These are phyloP conservation scores for Phialocephala sp. DNA, from an alignment of 2,329 filamentous ascomycete species.

Conservation along the genomic window DNA sequence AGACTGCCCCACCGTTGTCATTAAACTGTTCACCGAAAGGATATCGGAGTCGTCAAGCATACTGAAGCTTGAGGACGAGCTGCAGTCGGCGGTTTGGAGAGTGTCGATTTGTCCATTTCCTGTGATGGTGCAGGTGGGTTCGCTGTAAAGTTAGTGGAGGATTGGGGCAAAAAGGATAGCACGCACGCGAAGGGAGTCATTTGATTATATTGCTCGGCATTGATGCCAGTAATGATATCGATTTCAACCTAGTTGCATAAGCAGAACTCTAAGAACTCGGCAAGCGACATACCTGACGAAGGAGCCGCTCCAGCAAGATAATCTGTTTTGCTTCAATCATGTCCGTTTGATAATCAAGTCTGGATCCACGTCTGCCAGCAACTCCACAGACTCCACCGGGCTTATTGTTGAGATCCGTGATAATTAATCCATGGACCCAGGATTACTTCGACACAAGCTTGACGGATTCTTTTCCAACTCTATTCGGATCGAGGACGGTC, in stretches of 20 bases:
- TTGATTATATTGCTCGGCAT: conserved; percentile 45
- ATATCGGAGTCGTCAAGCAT: conserved; percentile 47
- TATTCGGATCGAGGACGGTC: conserved; percentile 44
- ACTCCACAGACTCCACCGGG: conserved; percentile 70
- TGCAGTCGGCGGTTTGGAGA: conserved; percentile 19
- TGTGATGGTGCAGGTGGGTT: conserved; percentile 33
- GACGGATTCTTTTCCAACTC: conserved; percentile 65
- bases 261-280: conserved; percentile 44
- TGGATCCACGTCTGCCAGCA: conserved; percentile 66
- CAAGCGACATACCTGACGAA: conserved; percentile 16
- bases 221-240: conserved; percentile 61
- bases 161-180: neutral
- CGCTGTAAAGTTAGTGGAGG: neutral
- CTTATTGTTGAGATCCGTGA: conserved; percentile 75
- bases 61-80: conserved; percentile 29
- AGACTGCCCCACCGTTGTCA: conserved; percentile 49
- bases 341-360: neutral
- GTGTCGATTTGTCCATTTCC: conserved; percentile 42
- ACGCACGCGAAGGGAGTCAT: conserved; percentile 34
- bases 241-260: conserved; percentile 32
- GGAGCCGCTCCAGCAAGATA: conserved; percentile 57
- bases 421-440: conserved; percentile 70
- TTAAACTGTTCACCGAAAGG: conserved; percentile 55
- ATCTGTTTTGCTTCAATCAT: neutral
- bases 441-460: conserved; percentile 67